Base-by-base conservation (phyloP, 169 alveolate species). In the Plasmodium yoelii region DNA sequence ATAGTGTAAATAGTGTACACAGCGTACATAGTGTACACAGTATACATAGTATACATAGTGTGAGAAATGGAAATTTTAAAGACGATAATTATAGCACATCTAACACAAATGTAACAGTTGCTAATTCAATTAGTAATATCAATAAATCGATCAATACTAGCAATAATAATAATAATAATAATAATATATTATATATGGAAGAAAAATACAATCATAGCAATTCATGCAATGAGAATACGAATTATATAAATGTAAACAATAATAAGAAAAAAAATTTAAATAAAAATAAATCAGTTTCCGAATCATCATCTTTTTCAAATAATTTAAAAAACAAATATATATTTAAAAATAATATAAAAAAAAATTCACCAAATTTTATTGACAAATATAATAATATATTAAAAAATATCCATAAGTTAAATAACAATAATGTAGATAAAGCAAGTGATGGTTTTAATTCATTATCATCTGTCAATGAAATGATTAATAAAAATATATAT, bases 241-340 rank as follows among this genome's bases (percentile, higher is more conserved):
- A 73, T 47, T 73, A 56, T 47, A 55, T 73, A 18, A 73, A 56
- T 26, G 47, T 70, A n/a, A 73, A 73, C 18, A 73, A 73, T 47
- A 53, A 56, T 22, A 73, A 57, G 13, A 73, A 73, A 10, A 73
- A 73, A 57, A n/a, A 53, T 19, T 10, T 57, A 3, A n/a, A 73
- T 64, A 73, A 73, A n/a, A 73, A 73, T 56, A 73, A 73, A 18
- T 73, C 70, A 5, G 71, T 34, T n/a, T 56, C 69, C 19, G 57
- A 73, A 73, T 2, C 12, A 13, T 34, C 61, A 0, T 34, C 87
- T 39, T 69, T 69, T 15, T 39, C 55, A 56, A 57, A 34, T 15
- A 56, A 39, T 18, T 56, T 24, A 51, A 57, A 73, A 34, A 73
- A 73, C n/a, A 28, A 39, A 12, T 56, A 28, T 26, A 73, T 34